These are phyloP conservation scores for Cadophora malorum DNA, from an alignment of 2,329 filamentous ascomycete species.

Conservation along the genomic window DNA sequence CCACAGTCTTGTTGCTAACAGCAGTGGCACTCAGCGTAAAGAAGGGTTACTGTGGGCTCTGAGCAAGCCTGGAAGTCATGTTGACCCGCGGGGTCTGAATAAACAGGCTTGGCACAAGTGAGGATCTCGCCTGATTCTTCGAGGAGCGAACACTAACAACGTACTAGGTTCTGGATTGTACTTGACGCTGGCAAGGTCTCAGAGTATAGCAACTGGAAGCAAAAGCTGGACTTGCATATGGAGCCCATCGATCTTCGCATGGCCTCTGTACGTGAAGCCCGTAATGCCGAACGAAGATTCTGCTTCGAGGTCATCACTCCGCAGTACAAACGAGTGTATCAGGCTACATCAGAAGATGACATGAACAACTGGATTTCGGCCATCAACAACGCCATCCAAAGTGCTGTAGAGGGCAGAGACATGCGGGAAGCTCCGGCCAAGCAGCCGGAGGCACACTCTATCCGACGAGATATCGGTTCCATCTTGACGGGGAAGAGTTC, in stretches of 20 bases:
- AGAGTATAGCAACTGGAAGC: slow-evolving; percentile 99
- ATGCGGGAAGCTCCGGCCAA: slow-evolving; percentile 59
- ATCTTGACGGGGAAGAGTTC: slow-evolving; percentile 92
- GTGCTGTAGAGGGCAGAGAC: slow-evolving; percentile 85
- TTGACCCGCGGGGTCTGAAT: slow-evolving; percentile 92
- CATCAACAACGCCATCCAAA: slow-evolving; percentile 97
- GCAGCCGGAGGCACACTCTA: slow-evolving; percentile 54
- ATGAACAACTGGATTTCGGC: slow-evolving; percentile 96
- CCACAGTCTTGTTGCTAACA: slow-evolving; percentile 55
- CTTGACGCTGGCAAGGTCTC: slow-evolving; percentile 95
- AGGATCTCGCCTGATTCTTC: slow-evolving; percentile 47
- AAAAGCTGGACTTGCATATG: slow-evolving; percentile 95
- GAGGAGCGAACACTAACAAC: not conserved
- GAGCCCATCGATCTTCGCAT: slow-evolving; percentile 96
- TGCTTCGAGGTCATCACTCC: slow-evolving; percentile 99
- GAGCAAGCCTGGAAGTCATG: slow-evolving; percentile 90
- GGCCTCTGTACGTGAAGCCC: slow-evolving; percentile 94
- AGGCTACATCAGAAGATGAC: slow-evolving; percentile 96
- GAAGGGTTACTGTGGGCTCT: slow-evolving; percentile 95
- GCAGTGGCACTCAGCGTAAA: slow-evolving; percentile 75
- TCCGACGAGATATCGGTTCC: slow-evolving; percentile 87
- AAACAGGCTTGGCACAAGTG: slow-evolving; percentile 99
- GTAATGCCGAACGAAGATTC: slow-evolving; percentile 92
- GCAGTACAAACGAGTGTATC: slow-evolving; percentile 93
- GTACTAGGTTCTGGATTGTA: slow-evolving; percentile 91